Percentiles rank a stretch among this genome's conserved stretches.
phyloP scores from a whole-genome alignment of 2,329 filamentous ascomycete species.

The Plectosphaerella plurivora region DNA sequence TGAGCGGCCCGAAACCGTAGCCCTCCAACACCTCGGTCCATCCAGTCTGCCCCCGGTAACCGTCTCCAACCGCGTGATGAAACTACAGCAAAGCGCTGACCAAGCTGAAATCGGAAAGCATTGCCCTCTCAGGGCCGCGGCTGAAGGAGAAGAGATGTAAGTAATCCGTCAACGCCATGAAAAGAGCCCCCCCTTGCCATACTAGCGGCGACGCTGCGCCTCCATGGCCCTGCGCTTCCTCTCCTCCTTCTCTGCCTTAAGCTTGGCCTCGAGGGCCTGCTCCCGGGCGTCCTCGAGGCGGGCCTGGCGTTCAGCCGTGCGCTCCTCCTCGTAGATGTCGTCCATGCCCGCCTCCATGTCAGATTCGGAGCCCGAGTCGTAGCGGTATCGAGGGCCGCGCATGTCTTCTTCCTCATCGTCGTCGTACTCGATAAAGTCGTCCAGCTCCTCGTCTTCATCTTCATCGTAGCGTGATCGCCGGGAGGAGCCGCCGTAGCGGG shows the following conservation, averaged over 20 bases:
- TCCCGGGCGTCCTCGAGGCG: slow-evolving; percentile 64
- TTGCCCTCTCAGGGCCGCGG: neutral
- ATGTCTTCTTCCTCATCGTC: slow-evolving; percentile 39
- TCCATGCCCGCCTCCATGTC: slow-evolving; percentile 76
- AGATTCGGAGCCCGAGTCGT: slow-evolving; percentile 62
- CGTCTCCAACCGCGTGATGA: no score
- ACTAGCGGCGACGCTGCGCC: slow-evolving; percentile 10
- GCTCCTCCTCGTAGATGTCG: slow-evolving; percentile 71
- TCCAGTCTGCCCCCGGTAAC: no score
- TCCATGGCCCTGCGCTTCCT: slow-evolving; percentile 35
- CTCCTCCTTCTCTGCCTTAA: slow-evolving; percentile 60
- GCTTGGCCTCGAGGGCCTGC: slow-evolving; percentile 54
- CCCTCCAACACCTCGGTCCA: no score
- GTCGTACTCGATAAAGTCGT: slow-evolving; percentile 59
- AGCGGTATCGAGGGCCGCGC: slow-evolving; percentile 41
- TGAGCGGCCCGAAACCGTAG: no score
- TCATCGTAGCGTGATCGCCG: slow-evolving; percentile 41
- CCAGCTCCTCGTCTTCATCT: slow-evolving; percentile 60
- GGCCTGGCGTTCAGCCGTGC: slow-evolving; percentile 55
- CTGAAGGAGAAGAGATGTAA: slow-evolving; percentile 4
- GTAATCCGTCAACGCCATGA: neutral
- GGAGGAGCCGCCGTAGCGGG: slow-evolving; percentile 18
- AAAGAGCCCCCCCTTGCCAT: neutral
- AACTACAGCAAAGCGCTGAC: no score
- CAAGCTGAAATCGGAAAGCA: no score